phyloP scores from a whole-genome alignment of 495 filamentous ascomycete species.

The Darksidea phi region DNA sequence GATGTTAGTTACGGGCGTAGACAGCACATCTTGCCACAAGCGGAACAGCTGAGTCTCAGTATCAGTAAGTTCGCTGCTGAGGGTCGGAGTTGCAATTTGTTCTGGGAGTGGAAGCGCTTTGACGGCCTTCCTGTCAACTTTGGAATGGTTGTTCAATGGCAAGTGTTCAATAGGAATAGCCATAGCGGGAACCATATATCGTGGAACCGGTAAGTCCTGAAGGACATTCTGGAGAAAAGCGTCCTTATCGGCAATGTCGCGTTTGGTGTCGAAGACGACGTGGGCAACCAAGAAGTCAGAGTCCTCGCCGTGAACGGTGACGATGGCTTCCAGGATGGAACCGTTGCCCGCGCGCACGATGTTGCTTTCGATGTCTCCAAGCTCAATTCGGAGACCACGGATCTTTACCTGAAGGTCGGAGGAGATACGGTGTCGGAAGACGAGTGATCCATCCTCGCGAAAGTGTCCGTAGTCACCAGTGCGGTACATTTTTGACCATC shows the following conservation, averaged over 20 bases:
- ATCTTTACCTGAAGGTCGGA: conserved; percentile 2
- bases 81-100: background rate
- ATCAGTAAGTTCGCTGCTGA: background rate
- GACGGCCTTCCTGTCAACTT: conserved; percentile 10
- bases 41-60: background rate
- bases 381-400: conserved; percentile 4
- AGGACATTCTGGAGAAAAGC: background rate
- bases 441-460: background rate
- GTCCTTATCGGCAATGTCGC: background rate
- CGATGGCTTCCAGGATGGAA: background rate
- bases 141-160: background rate
- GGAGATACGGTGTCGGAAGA: background rate
- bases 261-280: background rate
- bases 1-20: too few relatives aligned
- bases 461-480: conserved; percentile 1
- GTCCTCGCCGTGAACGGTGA: conserved; percentile 1
- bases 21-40: background rate
- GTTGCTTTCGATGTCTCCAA: conserved; percentile 2
- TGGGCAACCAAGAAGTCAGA: conserved; percentile 4
- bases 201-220: background rate
- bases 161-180: background rate
- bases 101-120: background rate
- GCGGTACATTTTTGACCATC: background rate
- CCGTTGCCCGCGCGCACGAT: background rate
- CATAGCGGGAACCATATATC: conserved; percentile 9